Conservation (phyloP, 768 basidiomycete species). For the Auricularia heimuer region DNA sequence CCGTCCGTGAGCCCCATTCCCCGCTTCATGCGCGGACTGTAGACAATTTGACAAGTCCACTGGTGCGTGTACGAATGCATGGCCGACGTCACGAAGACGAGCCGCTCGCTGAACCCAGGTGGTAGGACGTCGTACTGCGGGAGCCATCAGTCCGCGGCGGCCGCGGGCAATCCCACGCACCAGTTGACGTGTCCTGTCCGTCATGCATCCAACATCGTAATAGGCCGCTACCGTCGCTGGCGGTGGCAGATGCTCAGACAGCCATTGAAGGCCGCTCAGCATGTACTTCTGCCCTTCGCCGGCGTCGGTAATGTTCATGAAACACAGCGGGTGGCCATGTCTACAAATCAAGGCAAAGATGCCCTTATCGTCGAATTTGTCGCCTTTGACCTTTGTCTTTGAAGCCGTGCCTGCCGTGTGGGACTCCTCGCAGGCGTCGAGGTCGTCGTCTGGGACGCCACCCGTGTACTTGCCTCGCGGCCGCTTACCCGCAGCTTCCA, state of each 20-base stretch:
- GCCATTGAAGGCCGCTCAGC: neutral
- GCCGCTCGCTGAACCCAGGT: slow-evolving; percentile 11
- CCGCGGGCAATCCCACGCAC: neutral
- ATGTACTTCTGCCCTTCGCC: neutral
- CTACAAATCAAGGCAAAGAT: slow-evolving; percentile 30
- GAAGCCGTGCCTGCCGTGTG: neutral
- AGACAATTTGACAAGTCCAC: slow-evolving; percentile 3
- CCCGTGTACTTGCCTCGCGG: neutral
- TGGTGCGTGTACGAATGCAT: slow-evolving; percentile 10
- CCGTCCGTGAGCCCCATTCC: slow-evolving; percentile 22
- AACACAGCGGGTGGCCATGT: slow-evolving; percentile 25
- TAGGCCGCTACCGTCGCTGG: neutral
- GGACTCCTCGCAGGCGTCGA: neutral
- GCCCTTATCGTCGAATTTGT: slow-evolving; percentile 24
- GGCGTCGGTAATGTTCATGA: neutral
- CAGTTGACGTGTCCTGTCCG: neutral
- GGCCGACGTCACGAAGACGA: neutral
- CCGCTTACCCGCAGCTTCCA: neutral
- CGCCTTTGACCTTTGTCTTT: neutral
- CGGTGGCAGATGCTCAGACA: neutral
- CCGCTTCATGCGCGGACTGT: slow-evolving; percentile 22
- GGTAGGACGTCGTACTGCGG: slow-evolving; percentile 20
- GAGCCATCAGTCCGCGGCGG: neutral
- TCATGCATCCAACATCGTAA: neutral
- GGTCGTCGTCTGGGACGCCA: slow-evolving; percentile 24